Conservation (phyloP, 352 stramenopile genomes). For the Phytopythium delawarense region DNA sequence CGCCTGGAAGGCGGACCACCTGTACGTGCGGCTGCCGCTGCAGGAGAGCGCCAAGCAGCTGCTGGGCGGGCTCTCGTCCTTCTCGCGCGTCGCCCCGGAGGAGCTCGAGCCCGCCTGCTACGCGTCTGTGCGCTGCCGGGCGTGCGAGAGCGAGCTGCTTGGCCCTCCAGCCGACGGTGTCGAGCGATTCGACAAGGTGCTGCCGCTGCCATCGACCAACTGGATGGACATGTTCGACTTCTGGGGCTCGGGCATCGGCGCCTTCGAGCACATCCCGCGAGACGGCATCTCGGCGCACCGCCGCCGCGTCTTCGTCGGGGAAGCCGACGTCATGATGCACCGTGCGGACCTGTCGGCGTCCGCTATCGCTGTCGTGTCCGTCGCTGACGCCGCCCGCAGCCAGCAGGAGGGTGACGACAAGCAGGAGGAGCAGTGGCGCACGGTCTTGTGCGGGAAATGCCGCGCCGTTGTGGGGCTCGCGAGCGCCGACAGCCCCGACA, state of each 20-base stretch:
- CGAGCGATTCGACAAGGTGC: conserved; percentile 41
- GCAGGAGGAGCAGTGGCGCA: conserved; percentile 28
- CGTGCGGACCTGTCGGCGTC: conserved; percentile 26
- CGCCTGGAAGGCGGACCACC: conserved; percentile 44
- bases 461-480: conserved; percentile 28
- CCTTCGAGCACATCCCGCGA: conserved; percentile 74
- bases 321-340: conserved; percentile 65
- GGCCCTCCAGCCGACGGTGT: not conserved
- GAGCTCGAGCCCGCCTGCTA: conserved; percentile 50
- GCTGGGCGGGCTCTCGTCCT: conserved; percentile 49
- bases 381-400: conserved; percentile 2
- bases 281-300: conserved; percentile 57
- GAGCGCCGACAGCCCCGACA: conserved; percentile 31
- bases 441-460: conserved; percentile 42
- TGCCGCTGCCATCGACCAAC: conserved; percentile 73
- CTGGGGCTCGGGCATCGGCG: conserved; percentile 71
- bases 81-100: conserved; percentile 37
- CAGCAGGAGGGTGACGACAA: conserved; percentile 16
- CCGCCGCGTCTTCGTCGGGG: conserved; percentile 52
- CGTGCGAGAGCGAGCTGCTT: conserved; percentile 24
- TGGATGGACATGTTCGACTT: conserved; percentile 90
- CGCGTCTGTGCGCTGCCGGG: conserved; percentile 32
- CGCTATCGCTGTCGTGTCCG: conserved; percentile 9
- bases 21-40: conserved; percentile 63
- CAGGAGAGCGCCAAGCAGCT: conserved; percentile 40